Percentiles rank a stretch among this genome's conserved stretches.
These are phyloP conservation scores for Carex pumila DNA, from an alignment of 176 grass and related monocot genomes.

Conservation along the genomic window DNA sequence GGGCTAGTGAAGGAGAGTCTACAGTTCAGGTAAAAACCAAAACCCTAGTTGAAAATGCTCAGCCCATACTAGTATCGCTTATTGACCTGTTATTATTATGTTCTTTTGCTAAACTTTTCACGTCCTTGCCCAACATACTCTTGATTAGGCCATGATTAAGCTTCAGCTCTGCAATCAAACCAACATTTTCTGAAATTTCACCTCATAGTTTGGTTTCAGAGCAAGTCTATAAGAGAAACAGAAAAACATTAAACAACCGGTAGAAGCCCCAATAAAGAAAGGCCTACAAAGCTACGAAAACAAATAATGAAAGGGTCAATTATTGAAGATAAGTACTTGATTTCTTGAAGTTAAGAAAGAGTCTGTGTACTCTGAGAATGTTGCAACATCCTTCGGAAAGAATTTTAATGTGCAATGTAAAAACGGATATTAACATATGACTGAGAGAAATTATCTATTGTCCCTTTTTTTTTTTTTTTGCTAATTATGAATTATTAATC, in stretches of 20 bases:
- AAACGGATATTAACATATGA: background rate
- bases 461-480: background rate
- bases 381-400: background rate
- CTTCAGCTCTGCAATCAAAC: background rate
- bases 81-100: background rate
- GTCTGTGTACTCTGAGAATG: background rate
- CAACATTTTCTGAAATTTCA: background rate
- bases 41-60: background rate
- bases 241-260: background rate
- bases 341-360: background rate
- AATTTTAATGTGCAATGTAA: background rate
- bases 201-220: background rate
- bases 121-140: background rate
- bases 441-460: background rate
- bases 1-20: conserved; percentile 72
- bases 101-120: background rate
- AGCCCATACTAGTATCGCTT: background rate
- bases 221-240: no score
- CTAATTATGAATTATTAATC: background rate
- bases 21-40: conserved; percentile 57
- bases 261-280: background rate
- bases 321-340: background rate
- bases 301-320: background rate
- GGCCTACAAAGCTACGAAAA: background rate
- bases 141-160: background rate